Conservation (phyloP, 352 stramenopile species). For the Aphanomyces euteiches region DNA sequence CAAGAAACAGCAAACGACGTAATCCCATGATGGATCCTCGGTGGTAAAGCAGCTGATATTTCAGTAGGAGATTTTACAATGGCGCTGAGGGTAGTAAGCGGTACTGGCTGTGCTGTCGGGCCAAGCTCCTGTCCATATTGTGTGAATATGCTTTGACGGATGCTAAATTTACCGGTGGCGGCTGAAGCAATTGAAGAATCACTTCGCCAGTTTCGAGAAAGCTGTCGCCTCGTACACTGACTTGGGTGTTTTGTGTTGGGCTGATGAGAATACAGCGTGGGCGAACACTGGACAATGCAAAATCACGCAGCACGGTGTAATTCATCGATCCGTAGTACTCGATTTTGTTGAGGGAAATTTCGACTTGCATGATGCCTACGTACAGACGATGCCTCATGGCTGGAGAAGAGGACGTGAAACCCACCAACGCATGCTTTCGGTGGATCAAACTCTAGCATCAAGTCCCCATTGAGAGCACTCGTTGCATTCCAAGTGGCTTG, state of each 20-base stretch:
- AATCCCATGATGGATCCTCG: constrained; percentile 12
- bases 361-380: constrained; percentile 21
- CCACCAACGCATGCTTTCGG: constrained; percentile 7
- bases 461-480: constrained; percentile 14
- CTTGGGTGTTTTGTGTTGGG: constrained; percentile 5
- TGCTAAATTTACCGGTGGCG: not conserved
- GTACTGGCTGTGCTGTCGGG: not conserved
- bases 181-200: constrained; percentile 15
- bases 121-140: not conserved
- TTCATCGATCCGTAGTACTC: constrained; percentile 15
- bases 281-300: not conserved
- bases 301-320: constrained; percentile 27
- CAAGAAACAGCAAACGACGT: constrained; percentile 20
- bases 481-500: constrained; percentile 15
- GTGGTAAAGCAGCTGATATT: constrained; percentile 5
- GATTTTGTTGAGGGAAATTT: constrained; percentile 29
- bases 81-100: constrained; percentile 8
- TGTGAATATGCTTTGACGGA: no score
- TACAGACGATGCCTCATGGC: no score
- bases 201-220: constrained; percentile 27
- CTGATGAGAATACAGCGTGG: constrained; percentile 3
- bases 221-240: constrained; percentile 7
- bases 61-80: constrained; percentile 2
- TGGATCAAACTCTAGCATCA: constrained; percentile 25
- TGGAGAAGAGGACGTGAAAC: not conserved